phyloP scores from a whole-genome alignment of 1,284 basidiomycete genomes.

The Fistulina hepatica region DNA sequence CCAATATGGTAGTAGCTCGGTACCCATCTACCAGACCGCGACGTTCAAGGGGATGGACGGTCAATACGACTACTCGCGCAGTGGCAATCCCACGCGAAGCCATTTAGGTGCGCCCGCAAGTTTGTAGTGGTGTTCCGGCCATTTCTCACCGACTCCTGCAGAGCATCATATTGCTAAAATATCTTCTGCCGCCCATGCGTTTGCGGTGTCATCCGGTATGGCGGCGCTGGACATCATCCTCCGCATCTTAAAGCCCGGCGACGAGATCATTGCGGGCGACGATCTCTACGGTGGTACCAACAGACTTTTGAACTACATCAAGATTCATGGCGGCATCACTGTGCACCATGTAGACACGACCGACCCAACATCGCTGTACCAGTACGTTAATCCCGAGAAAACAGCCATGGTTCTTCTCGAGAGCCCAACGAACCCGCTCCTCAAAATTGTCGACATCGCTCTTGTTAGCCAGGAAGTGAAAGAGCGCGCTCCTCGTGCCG shows the following conservation, averaged over 20 bases:
- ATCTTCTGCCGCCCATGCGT: slow-evolving; percentile 80
- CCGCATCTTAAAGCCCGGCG: slow-evolving; percentile 86
- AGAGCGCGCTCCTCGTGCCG: slow-evolving; percentile 67
- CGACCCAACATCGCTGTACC: slow-evolving; percentile 49
- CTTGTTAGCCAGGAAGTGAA: slow-evolving; percentile 75
- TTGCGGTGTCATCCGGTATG: slow-evolving; percentile 95
- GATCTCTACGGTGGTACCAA: slow-evolving; percentile 98
- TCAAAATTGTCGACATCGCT: slow-evolving; percentile 91
- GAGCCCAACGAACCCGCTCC: slow-evolving; percentile 93
- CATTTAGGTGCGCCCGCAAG: slow-evolving; percentile 64
- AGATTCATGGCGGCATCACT: slow-evolving; percentile 77
- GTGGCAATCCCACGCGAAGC: slow-evolving; percentile 93
- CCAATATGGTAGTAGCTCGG: slow-evolving; percentile 88
- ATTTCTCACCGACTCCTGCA: slow-evolving; percentile 23
- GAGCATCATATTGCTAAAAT: slow-evolving; percentile 95
- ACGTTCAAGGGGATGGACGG: slow-evolving; percentile 96
- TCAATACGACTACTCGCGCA: slow-evolving; percentile 89
- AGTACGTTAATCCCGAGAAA: slow-evolving; percentile 58
- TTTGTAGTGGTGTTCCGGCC: slow-evolving; percentile 3
- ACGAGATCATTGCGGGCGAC: slow-evolving; percentile 93
- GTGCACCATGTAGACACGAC: slow-evolving; percentile 97
- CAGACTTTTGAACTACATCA: slow-evolving; percentile 87
- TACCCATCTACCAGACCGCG: slow-evolving; percentile 96
- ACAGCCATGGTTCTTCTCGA: slow-evolving; percentile 93
- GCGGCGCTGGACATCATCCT: slow-evolving; percentile 95